Evolutionary conservation across 768 basidiomycete genomes (phyloP), one percentile per base, ranked within the genome.

Genomic region (Auriculariales sp.): DNA sequence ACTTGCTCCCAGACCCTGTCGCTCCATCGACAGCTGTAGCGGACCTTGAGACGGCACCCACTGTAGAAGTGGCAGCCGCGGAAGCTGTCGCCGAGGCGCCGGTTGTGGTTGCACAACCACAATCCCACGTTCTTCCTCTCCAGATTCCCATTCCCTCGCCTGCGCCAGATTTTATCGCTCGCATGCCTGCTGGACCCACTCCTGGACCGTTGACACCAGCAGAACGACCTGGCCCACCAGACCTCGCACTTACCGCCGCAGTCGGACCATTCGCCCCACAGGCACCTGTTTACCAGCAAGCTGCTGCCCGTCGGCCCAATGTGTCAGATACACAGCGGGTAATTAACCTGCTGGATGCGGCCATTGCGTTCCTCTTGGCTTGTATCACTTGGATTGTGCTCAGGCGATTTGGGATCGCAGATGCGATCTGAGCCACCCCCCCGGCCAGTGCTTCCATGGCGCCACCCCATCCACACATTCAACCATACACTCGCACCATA

Each of bases 1-100:
- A 77, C 35, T 68, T 78, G 46, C 75, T 92, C 47, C 87, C 86
- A 11, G 83, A 89, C 64, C 80, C 79, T 11, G 57, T 67, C 2
- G 49, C 58, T 24, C n/a, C n/a, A n/a, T n/a, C n/a, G n/a, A n/a
- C n/a, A n/a, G n/a, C n/a, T n/a, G n/a, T n/a, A n/a, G n/a, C n/a
- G n/a, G n/a, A n/a, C 47, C 34, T 47, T 29, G 11, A n/a, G 10
- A 36, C 46, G 30, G 17, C n/a, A 10, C 42, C 10, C 44, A 36
- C 7, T 32, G 44, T 12, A 6, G 22, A 36, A 15, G 35, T n/a
- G 35, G 5, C 7, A 9, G 35, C 10, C n/a, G 35, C 15, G 10
- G 10, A 36, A 3, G 15, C 7, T 9, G 35, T 22, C 7, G 10
- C n/a, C 7, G 35, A 19, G 22, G 39, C 12, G 39, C 27, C 39